A percentile compares a stretch with the other conserved stretches of the same genome.
Conservation (phyloP, 2,329 filamentous ascomycete genomes). For the Pseudocercospora fuligena region DNA sequence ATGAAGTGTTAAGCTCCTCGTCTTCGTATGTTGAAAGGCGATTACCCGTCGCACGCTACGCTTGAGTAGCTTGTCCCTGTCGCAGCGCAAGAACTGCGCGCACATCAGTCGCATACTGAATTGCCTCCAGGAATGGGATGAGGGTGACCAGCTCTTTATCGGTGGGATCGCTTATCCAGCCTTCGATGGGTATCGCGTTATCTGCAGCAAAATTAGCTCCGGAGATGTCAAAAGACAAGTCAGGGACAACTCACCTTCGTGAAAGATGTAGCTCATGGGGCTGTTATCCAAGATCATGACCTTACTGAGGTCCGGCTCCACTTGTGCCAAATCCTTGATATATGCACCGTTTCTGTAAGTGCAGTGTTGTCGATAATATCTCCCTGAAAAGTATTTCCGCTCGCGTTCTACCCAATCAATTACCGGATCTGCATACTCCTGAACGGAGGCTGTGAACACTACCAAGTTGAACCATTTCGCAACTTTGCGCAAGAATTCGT, state of each 20-base stretch:
- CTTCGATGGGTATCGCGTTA: constrained; percentile 98
- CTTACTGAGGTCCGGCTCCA: constrained; percentile 95
- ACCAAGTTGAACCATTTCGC: constrained; percentile 99
- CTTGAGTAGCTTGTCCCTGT: constrained; percentile 69
- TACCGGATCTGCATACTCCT: constrained; percentile 97
- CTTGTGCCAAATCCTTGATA: constrained; percentile 95
- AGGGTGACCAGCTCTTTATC: constrained; percentile 94
- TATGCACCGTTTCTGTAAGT: constrained; percentile 94
- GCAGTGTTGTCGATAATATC: constrained; percentile 97
- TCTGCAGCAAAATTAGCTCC: constrained; percentile 59
- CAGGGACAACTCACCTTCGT: constrained; percentile 74
- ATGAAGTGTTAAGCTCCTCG: neutral
- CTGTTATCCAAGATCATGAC: constrained; percentile 99
- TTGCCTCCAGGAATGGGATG: constrained; percentile 86
- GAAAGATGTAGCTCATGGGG: constrained; percentile 96
- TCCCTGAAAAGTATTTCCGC: constrained; percentile 90
- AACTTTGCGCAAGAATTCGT: constrained; percentile 91
- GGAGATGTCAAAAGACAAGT: constrained; percentile 1
- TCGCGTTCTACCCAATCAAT: constrained; percentile 99
- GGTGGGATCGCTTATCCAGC: constrained; percentile 98
- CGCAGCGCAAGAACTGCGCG: constrained; percentile 85
- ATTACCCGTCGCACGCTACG: constrained; percentile 18
- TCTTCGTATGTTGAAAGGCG: neutral
- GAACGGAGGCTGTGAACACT: constrained; percentile 94
- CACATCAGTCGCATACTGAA: constrained; percentile 97